phyloP scores from a whole-genome alignment of 208 protist genomes.

The Leptomonas seymouri region DNA sequence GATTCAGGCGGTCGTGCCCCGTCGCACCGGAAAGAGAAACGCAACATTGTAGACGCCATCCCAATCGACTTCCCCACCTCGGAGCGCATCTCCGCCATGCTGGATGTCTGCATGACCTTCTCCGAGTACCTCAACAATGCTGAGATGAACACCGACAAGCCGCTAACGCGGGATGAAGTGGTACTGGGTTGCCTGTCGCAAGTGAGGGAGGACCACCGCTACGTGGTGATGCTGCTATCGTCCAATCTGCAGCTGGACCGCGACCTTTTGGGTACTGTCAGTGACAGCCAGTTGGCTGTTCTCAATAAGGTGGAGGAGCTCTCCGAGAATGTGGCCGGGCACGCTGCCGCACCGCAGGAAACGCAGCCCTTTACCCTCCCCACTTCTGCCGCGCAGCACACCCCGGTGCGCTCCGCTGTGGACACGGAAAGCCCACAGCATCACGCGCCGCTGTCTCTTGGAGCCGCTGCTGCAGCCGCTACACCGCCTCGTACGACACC shows the following conservation, averaged over 20 bases:
- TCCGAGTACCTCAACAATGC: constrained; percentile 81
- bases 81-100: constrained; percentile 67
- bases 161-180: constrained; percentile 58
- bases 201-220: constrained; percentile 55
- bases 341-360: neutral
- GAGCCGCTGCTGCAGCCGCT: too few relatives aligned
- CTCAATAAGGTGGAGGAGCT: constrained; percentile 35
- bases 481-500: constrained; percentile 9
- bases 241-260: constrained; percentile 64
- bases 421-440: constrained; percentile 23
- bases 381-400: neutral
- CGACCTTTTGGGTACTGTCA: constrained; percentile 56
- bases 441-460: neutral
- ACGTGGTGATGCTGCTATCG: constrained; percentile 64
- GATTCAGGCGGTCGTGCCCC: neutral
- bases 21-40: constrained; percentile 13
- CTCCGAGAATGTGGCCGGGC: neutral
- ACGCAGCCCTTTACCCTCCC: neutral
- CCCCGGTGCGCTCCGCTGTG: constrained; percentile 21
- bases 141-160: constrained; percentile 37
- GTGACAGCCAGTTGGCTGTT: constrained; percentile 60
- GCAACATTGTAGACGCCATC: constrained; percentile 60
- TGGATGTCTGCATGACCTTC: constrained; percentile 77
- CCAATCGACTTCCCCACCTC: constrained; percentile 63
- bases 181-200: constrained; percentile 54